Evolutionary conservation across 148 eudicot species (phyloP), one percentile per base, ranked within the genome.

Genomic region (Nepenthes mirabilis): DNA sequence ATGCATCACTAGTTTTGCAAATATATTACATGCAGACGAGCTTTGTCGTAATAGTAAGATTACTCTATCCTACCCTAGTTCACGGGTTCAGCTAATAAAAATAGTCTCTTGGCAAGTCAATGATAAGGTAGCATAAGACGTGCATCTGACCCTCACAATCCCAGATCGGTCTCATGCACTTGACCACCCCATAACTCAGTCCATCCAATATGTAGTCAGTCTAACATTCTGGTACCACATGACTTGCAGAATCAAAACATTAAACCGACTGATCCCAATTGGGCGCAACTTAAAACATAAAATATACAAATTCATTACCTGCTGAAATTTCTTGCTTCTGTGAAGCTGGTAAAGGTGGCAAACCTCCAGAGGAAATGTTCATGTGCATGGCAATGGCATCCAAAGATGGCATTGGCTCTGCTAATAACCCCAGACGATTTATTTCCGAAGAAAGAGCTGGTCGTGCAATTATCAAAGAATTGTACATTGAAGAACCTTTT

Each of bases 401-500:
- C 68, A 94, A 68, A 55, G 99, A 86, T 14, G 87, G 97, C 99
- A 94, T 94, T 36, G 99, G 99, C 47, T 94, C 99, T 35, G 99
- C 97, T 75, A 84, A 70, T 74, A 94, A 75, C 34, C 97, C 91
- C 45, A 76, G 82, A 63, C 84, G 93, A 64, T 65, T 82, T 57
- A 89, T 84, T 62, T 94, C 97, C 14, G 80, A 67, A 53, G 95
- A 81, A 64, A 89, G 82, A 58, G 79, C 56, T 33, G 93, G 93
- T 56, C 79, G 79, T 68, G 99, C 99, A 63, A 94, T 81, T 14
- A 67, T 78, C 77, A 94, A 76, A 53, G 95, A 94, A 74, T 94
- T 94, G 84, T 89, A 94, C 97, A 94, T 84, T 36, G 99, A 89
- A 34, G 99, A 94, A 54, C 99, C 99, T 70, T 84, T 94, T 69